These are phyloP conservation scores for Elsinoe necatrix DNA, from an alignment of 2,329 filamentous ascomycete genomes.

Conservation along the genomic window DNA sequence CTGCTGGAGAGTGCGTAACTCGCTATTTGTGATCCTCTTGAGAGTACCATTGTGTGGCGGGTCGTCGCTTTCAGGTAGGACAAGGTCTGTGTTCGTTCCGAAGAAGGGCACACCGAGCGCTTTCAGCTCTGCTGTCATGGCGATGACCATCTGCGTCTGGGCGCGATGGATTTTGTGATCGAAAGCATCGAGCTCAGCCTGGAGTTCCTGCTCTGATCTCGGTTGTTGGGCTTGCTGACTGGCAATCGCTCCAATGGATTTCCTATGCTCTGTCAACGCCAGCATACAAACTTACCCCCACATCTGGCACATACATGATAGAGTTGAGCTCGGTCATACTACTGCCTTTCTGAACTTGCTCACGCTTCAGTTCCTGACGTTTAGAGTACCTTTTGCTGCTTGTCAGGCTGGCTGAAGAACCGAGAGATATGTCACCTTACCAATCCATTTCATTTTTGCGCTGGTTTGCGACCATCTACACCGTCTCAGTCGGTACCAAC, in stretches of 20 bases:
- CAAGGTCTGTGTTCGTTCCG: conserved; percentile 39
- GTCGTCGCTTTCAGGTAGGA: conserved; percentile 28
- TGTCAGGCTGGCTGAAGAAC: neutral
- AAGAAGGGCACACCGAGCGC: conserved; percentile 55
- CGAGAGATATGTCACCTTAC: conserved; percentile 21
- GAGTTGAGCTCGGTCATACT: conserved; percentile 26
- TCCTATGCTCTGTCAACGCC: neutral
- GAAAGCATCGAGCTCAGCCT: conserved; percentile 49
- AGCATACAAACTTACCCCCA: neutral
- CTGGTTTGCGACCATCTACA: conserved; percentile 54
- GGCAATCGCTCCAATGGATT: neutral
- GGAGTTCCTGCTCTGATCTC: conserved; percentile 38
- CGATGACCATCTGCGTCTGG: conserved; percentile 50
- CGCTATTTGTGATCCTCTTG: conserved; percentile 25
- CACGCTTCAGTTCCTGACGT: conserved; percentile 29
- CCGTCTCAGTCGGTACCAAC: conserved; percentile 12
- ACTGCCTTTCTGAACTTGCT: conserved; percentile 23
- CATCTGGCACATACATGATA: conserved; percentile 25
- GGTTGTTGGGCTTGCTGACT: neutral
- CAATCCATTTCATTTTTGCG: conserved; percentile 55
- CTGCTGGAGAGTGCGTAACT: conserved; percentile 28
- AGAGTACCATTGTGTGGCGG: conserved; percentile 18
- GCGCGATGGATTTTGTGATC: conserved; percentile 56
- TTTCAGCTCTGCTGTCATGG: conserved; percentile 48
- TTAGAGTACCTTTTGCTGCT: conserved; percentile 22